Evolutionary conservation across 257 asterid species (phyloP).

Genomic region (Capsicum baccatum): DNA sequence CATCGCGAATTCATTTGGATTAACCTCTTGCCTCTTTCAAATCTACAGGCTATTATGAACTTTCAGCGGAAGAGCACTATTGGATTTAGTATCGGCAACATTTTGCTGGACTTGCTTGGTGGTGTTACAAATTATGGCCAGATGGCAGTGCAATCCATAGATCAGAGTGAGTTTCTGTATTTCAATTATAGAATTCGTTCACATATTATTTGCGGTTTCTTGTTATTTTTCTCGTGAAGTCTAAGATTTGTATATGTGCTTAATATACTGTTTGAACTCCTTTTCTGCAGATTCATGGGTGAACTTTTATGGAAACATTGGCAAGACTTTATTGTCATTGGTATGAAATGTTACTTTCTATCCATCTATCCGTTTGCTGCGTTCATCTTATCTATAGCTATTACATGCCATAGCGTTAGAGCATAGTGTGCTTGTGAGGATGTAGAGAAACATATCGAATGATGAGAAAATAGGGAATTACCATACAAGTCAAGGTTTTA

Average conservation of each 20-base stretch:
- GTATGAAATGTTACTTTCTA: constrained; percentile 46
- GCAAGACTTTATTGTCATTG: constrained; percentile 90
- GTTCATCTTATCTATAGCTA: neutral
- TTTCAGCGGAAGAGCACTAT: constrained; percentile 83
- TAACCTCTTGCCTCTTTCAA: neutral
- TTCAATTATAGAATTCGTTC: neutral
- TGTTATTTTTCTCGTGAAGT: constrained; percentile 1
- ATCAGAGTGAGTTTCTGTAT: constrained; percentile 69
- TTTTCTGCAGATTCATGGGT: constrained; percentile 73
- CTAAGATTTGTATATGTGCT: neutral
- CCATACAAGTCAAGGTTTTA: neutral
- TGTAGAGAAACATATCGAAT: neutral
- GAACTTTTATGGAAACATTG: constrained; percentile 91
- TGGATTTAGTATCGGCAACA: constrained; percentile 95
- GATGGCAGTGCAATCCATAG: constrained; percentile 88
- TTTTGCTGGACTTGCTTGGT: constrained; percentile 85
- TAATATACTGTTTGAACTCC: constrained; percentile 13
- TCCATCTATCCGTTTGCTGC: neutral
- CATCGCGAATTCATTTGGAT: neutral
- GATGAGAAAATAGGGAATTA: neutral
- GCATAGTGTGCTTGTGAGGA: neutral
- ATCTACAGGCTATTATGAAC: constrained; percentile 67
- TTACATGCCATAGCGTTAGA: neutral
- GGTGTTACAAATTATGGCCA: constrained; percentile 78
- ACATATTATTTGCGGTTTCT: neutral